Evolutionary conservation across 106 monocot genomes (phyloP).

Genomic region (Agapanthus africanus): DNA sequence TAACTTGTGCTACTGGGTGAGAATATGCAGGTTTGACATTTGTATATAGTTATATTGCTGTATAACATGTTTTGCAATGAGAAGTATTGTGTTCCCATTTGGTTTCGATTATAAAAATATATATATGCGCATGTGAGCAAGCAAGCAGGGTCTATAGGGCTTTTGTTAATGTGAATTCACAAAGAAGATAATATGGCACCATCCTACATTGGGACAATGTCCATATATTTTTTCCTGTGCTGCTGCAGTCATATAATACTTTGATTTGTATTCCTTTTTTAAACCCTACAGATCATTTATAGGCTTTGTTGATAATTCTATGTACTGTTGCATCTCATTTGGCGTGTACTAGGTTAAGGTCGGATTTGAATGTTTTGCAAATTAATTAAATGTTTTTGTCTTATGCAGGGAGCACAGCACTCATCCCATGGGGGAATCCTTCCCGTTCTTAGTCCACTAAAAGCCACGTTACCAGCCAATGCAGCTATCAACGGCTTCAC

Average conservation of each 20-base stretch:
- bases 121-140: background rate
- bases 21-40: background rate
- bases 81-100: background rate
- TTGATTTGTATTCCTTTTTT: background rate
- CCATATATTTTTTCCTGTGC: background rate
- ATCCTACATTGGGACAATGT: background rate
- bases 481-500: background rate
- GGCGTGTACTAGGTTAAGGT: background rate
- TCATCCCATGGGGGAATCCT: background rate
- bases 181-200: background rate
- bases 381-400: constrained; percentile 2
- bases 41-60: background rate
- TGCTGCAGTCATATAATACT: background rate
- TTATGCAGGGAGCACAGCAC: constrained; percentile 34
- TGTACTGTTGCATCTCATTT: background rate
- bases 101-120: background rate
- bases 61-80: background rate
- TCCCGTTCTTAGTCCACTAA: background rate
- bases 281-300: background rate
- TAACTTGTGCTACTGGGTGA: background rate
- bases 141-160: background rate
- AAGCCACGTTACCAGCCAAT: constrained; percentile 1
- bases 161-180: background rate
- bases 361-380: background rate
- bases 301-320: background rate